Evolutionary conservation across 768 basidiomycete species (phyloP).

Genomic region (Cystobasidium tubakii): DNA sequence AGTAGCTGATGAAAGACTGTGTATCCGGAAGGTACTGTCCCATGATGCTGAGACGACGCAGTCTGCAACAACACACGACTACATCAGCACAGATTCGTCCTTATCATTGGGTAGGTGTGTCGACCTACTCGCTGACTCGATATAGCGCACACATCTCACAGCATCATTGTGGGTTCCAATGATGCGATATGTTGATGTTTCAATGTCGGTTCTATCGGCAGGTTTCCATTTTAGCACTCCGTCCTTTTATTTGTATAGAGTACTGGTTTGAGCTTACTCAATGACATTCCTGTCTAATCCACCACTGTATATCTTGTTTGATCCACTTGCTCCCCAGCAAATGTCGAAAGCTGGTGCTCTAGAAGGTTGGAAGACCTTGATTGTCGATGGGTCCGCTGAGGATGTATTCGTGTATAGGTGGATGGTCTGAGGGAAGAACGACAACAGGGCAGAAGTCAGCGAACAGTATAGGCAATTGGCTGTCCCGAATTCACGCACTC

Average conservation of each 20-base stretch:
- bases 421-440: conserved; percentile 55
- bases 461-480: conserved; percentile 42
- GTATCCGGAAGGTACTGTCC: conserved; percentile 81
- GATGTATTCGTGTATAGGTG: conserved; percentile 57
- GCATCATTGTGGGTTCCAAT: conserved; percentile 76
- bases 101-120: not conserved
- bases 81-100: not conserved
- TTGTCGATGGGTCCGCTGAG: conserved; percentile 55
- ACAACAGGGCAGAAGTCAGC: conserved; percentile 49
- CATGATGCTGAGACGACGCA: conserved; percentile 78
- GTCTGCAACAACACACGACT: conserved; percentile 53
- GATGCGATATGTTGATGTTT: conserved; percentile 63
- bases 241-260: not conserved
- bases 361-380: conserved; percentile 78
- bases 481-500: not conserved
- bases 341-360: conserved; percentile 75
- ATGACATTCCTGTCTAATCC: conserved; percentile 77
- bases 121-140: conserved; percentile 60
- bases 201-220: conserved; percentile 65
- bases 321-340: conserved; percentile 53
- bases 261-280: conserved; percentile 54
- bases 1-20: conserved; percentile 65
- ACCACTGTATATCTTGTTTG: conserved; percentile 67
- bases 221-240: not conserved
- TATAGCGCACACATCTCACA: conserved; percentile 70